Base-by-base conservation (phyloP, 768 basidiomycete species). In the Tylopilus subfusipes region DNA sequence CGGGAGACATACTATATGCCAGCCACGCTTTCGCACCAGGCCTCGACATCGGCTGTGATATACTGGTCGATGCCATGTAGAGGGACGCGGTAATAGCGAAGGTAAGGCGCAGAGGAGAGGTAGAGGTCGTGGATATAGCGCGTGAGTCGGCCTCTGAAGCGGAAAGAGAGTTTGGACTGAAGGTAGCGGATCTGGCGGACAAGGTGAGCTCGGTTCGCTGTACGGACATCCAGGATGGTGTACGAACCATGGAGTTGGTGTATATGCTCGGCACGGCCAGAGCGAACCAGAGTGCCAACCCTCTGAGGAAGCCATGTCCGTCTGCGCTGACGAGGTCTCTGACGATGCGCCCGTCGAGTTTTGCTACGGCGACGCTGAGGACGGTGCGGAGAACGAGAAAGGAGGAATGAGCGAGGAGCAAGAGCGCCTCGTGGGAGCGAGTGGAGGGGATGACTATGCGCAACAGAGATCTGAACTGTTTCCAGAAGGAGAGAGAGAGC, bases 71-170 rank as follows among this genome's bases (percentile, higher is more conserved):
- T 79, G 5, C 88, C 88, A 25, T 92, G 89, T 39, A 83, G 76
- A 43, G 80, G 77, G 31, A 77, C 67, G 12, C 79, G 72, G 67
- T 88, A 88, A 65, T 92, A 92, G 12, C 87, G 80, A 25, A 91
- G 72, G 53, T 90, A 70, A 5, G 86, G 88, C 4, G 79, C 72
- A 0, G 85, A 80, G 22, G 87, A 88, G 53, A 98, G 82, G 68
- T 98, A 98, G 13, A 98, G 78, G 66, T 96, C 94, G 66, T 95
- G 88, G 0, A 88, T 85, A 69, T 97, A 98, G 27, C 91, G 84
- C 0, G 93, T 94, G 24, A 98, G 76, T 12, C 91, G 84, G 0
- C 92, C 94, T 30, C 95, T 80, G 58, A 98, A 79, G 4, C 84
- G 79, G 3, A 96, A 78, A 0, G 93, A 84, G 3, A 98, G 80